These are phyloP conservation scores for Canariomyces notabilis DNA, from an alignment of 2,329 filamentous ascomycete genomes.

Conservation along the genomic window DNA sequence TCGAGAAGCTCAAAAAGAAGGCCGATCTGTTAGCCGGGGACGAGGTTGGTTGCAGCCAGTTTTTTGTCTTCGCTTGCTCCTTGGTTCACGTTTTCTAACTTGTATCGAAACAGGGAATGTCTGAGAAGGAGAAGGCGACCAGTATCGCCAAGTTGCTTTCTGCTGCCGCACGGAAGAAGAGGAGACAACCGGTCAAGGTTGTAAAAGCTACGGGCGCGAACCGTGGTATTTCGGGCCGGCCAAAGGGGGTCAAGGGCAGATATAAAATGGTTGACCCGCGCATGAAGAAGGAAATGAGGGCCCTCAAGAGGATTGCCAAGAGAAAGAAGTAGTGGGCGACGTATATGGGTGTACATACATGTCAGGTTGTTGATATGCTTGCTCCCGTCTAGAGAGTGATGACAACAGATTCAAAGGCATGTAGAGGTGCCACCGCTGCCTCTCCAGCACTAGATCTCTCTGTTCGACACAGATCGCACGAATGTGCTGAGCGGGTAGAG, in stretches of 20 bases:
- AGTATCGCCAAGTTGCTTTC: conserved; percentile 77
- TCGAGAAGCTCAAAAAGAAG: conserved; percentile 98
- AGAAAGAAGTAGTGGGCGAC: conserved; percentile 51
- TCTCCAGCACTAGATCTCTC: conserved; percentile 1
- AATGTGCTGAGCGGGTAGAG: conserved; percentile 60
- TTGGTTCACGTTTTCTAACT: conserved; percentile 1
- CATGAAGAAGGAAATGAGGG: conserved; percentile 93
- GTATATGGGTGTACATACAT: not conserved
- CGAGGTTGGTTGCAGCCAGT: conserved; percentile 42
- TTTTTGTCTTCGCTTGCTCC: not conserved
- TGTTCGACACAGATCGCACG: conserved; percentile 36
- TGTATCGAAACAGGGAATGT: conserved; percentile 53
- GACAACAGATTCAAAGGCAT: not conserved
- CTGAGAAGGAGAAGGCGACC: conserved; percentile 90
- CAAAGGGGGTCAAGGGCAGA: conserved; percentile 86
- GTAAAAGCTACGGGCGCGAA: conserved; percentile 85
- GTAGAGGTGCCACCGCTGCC: not conserved
- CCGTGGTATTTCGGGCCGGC: conserved; percentile 77
- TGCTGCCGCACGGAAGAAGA: conserved; percentile 74
- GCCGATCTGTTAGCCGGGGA: conserved; percentile 83
- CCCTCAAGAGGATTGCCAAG: conserved; percentile 72
- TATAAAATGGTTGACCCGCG: conserved; percentile 96
- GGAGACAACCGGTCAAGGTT: conserved; percentile 74
- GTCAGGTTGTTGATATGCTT: not conserved
- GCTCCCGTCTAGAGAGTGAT: not conserved